Evolutionary conservation across 768 basidiomycete genomes (phyloP).

Genomic region (Pleurotus sapidus): DNA sequence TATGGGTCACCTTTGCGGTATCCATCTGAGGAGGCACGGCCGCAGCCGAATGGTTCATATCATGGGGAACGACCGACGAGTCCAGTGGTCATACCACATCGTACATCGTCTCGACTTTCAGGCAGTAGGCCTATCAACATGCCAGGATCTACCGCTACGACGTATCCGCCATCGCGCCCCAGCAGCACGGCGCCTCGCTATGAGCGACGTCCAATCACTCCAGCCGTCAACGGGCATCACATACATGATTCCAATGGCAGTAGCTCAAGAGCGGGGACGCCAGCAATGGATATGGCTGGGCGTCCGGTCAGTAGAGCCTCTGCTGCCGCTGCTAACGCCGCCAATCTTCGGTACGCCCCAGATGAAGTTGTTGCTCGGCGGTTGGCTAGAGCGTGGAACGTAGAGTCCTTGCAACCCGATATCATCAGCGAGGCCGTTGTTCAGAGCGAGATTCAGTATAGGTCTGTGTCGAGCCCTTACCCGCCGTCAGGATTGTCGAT

Average conservation of each 20-base stretch:
- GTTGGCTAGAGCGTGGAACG: constrained; percentile 5
- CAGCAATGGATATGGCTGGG: constrained; percentile 1
- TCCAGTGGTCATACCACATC: constrained; percentile 4
- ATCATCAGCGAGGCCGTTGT: constrained; percentile 4
- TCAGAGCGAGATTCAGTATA: neutral
- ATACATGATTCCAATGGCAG: neutral
- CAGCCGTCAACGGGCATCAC: neutral
- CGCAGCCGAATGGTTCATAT: neutral
- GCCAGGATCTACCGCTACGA: constrained; percentile 5
- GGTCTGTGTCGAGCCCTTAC: constrained; percentile 2
- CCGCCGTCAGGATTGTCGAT: constrained; percentile 6
- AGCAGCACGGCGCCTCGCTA: constrained; percentile 5
- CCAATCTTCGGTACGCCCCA: constrained; percentile 3
- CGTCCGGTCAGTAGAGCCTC: constrained; percentile 3
- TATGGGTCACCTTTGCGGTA: constrained; percentile 5
- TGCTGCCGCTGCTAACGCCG: constrained; percentile 7
- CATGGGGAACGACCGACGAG: constrained; percentile 4
- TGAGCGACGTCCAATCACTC: neutral
- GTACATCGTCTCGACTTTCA: constrained; percentile 2
- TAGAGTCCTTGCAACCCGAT: constrained; percentile 3
- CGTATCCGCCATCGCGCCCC: neutral
- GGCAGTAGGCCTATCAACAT: constrained; percentile 4
- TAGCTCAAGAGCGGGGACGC: neutral
- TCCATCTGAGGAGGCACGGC: neutral
- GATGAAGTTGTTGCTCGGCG: constrained; percentile 5